Percentiles rank a stretch among this genome's conserved stretches.
These are phyloP conservation scores for Heteromeles arbutifolia DNA, from an alignment of 306 rosid genomes.

Conservation along the genomic window DNA sequence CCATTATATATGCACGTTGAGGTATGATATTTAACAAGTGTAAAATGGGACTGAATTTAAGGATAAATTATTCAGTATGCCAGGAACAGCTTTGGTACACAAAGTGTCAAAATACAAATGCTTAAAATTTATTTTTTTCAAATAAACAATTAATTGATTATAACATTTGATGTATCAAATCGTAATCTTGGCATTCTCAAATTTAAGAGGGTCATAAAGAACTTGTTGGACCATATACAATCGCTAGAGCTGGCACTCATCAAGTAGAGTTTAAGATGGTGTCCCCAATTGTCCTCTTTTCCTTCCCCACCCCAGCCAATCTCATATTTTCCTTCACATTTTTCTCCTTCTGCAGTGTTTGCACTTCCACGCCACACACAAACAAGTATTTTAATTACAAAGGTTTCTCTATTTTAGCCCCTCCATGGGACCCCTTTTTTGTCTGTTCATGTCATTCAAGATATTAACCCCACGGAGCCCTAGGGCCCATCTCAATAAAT, in stretches of 20 bases:
- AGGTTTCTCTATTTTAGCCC: slow-evolving; percentile 18
- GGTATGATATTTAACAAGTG: slow-evolving; percentile 41
- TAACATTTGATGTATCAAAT: too few species aligned
- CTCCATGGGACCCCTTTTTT: slow-evolving; percentile 35
- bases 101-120: too few species aligned
- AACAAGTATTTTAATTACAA: not conserved
- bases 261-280: slow-evolving; percentile 49
- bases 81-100: too few species aligned
- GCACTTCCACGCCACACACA: not conserved
- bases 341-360: not conserved
- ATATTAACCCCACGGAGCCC: slow-evolving; percentile 8
- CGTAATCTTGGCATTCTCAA: too few species aligned
- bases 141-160: too few species aligned
- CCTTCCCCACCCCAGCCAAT: slow-evolving; percentile 1
- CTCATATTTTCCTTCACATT: not conserved
- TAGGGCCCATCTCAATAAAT: slow-evolving; percentile 56
- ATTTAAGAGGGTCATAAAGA: slow-evolving; percentile 49
- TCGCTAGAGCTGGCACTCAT: slow-evolving; percentile 69
- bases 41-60: slow-evolving; percentile 32
- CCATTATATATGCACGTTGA: slow-evolving; percentile 23
- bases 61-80: not conserved
- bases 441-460: slow-evolving; percentile 46
- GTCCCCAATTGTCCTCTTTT: slow-evolving; percentile 60
- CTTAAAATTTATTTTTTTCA: too few species aligned
- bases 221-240: slow-evolving; percentile 58